These are phyloP conservation scores for Lachnellula occidentalis DNA, from an alignment of 2,329 filamentous ascomycete species.

Conservation along the genomic window DNA sequence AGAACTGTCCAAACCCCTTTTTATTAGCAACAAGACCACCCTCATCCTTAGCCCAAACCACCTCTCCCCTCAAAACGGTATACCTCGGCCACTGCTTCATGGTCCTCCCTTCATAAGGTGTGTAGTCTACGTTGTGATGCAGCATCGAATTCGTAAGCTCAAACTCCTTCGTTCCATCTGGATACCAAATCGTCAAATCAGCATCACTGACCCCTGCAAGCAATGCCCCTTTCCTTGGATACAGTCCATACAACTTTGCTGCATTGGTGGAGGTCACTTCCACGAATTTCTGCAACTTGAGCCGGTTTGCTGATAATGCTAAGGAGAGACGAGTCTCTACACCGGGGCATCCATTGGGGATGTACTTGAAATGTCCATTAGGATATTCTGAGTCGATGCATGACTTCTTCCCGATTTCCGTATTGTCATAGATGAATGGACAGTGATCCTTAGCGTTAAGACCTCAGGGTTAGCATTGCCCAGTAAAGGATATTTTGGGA, in stretches of 20 bases:
- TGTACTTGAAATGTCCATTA: conserved; percentile 44
- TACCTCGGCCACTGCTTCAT: conserved; percentile 57
- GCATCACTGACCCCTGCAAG: conserved; percentile 48
- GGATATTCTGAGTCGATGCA: conserved; percentile 41
- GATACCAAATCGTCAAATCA: conserved; percentile 54
- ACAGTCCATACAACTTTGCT: conserved; percentile 52
- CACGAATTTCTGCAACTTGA: conserved; percentile 46
- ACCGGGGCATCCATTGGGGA: conserved; percentile 53
- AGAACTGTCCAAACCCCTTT: conserved; percentile 44
- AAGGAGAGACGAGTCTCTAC: conserved; percentile 51
- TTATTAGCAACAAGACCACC: conserved; percentile 42
- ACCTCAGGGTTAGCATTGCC: too few relatives aligned
- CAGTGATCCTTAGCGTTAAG: conserved; percentile 26
- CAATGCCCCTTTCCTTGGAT: conserved; percentile 44
- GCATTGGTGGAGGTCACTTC: conserved; percentile 49
- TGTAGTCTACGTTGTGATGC: conserved; percentile 59
- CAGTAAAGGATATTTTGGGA: too few relatives aligned
- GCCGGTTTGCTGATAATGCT: conserved; percentile 34
- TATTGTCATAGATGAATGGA: conserved; percentile 40
- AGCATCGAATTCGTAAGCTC: conserved; percentile 46
- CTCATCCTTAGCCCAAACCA: conserved; percentile 53
- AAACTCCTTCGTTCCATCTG: conserved; percentile 39
- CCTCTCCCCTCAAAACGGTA: conserved; percentile 51
- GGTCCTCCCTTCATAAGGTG: conserved; percentile 53
- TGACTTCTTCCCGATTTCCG: conserved; percentile 42